A percentile compares a stretch with the other conserved stretches of the same genome.
phyloP scores from a whole-genome alignment of 306 rosid genomes.

The Vigna radiata region DNA sequence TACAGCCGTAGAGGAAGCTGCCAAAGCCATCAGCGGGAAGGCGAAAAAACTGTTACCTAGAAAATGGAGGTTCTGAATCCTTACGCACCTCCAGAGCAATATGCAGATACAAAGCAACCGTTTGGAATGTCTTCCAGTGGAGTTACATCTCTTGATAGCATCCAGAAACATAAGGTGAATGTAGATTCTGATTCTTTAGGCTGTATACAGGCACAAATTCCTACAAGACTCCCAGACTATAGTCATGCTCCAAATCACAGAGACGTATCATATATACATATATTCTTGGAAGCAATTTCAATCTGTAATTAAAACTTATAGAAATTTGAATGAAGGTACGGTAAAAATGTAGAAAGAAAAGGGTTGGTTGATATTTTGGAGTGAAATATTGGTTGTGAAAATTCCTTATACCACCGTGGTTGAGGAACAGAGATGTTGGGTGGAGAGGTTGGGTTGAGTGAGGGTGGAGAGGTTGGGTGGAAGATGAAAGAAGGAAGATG shows the following conservation, averaged over 20 bases:
- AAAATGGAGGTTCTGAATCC: slow-evolving; percentile 52
- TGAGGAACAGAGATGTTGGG: too few species aligned
- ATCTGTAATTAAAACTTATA: too few species aligned
- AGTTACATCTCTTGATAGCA: slow-evolving; percentile 47
- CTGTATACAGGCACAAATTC: slow-evolving; percentile 48
- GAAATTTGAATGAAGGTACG: too few species aligned
- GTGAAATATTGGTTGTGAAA: too few species aligned
- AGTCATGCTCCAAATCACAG: slow-evolving; percentile 45
- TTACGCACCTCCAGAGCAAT: slow-evolving; percentile 41
- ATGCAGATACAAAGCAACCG: slow-evolving; percentile 46
- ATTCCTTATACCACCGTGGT: too few species aligned
- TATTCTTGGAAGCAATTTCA: too few species aligned
- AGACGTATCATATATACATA: too few species aligned
- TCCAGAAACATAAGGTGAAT: slow-evolving; percentile 50
- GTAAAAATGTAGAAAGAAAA: too few species aligned
- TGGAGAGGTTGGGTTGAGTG: too few species aligned
- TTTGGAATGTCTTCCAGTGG: slow-evolving; percentile 54
- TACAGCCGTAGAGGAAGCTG: slow-evolving; percentile 53
- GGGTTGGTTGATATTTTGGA: too few species aligned
- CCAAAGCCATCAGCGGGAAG: slow-evolving; percentile 51
- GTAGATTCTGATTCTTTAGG: slow-evolving; percentile 51
- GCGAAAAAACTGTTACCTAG: slow-evolving; percentile 45
- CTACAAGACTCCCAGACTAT: slow-evolving; percentile 40
- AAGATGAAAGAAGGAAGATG: too few species aligned
- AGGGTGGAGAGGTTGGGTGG: too few species aligned